A percentile compares a stretch with the other conserved stretches of the same genome.
Evolutionary conservation across 805 yeast genomes (phyloP).

Genomic region (Candida railenensis): DNA sequence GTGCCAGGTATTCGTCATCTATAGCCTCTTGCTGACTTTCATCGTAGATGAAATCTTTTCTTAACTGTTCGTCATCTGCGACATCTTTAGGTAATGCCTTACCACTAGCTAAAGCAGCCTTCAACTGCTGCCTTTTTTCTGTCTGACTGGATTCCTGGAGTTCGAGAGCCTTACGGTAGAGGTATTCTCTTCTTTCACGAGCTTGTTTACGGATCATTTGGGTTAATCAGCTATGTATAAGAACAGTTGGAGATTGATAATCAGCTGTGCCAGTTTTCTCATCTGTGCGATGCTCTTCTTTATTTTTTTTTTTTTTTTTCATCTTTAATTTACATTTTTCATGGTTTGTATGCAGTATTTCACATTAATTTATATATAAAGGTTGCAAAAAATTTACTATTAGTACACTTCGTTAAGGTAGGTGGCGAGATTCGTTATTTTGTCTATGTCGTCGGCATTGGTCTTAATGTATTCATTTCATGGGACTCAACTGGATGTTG

Average conservation of each 20-base stretch:
- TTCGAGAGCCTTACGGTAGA: constrained; percentile 84
- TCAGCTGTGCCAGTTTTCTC: no score
- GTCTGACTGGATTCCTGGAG: constrained; percentile 84
- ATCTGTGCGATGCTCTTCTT: not conserved
- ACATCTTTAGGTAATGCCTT: constrained; percentile 86
- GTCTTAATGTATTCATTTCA: not conserved
- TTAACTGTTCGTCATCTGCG: constrained; percentile 81
- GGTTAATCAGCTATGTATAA: not conserved
- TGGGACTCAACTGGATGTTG: not conserved
- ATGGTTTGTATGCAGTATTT: not conserved
- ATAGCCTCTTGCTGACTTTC: constrained; percentile 68
- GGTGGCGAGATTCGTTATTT: no score
- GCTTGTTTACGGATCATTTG: constrained; percentile 86
- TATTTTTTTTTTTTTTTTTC: no score
- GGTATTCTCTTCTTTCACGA: constrained; percentile 91
- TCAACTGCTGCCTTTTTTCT: constrained; percentile 82
- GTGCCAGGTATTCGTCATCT: constrained; percentile 89
- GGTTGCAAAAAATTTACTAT: no score
- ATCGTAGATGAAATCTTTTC: constrained; percentile 81
- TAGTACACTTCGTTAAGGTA: no score
- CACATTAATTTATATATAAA: not conserved
- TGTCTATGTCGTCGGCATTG: not conserved
- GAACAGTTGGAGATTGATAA: no score
- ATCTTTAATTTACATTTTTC: no score
- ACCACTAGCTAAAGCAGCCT: constrained; percentile 88